Conservation (phyloP, 768 basidiomycete genomes). For the Rhodocollybia butyracea region DNA sequence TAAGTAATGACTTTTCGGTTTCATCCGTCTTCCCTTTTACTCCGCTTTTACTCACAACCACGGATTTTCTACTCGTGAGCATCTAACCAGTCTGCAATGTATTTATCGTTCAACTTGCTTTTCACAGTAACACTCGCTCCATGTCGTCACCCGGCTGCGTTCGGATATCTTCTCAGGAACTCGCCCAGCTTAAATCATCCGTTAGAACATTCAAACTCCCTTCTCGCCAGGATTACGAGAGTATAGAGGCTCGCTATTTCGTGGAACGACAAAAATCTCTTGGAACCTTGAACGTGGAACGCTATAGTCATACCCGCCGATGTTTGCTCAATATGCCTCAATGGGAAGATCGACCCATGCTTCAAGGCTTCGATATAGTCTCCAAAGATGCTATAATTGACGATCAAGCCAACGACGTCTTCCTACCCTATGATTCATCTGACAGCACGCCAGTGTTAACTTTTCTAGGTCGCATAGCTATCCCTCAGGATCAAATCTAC, state of each 20-base stretch:
- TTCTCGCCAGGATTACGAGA: not conserved
- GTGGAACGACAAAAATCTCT: not conserved
- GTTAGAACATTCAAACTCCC: not conserved
- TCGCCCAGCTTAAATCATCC: not conserved
- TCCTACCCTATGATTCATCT: not conserved
- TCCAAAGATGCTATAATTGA: not conserved
- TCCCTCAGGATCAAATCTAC: slow-evolving; percentile 54
- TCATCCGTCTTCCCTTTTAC: too few relatives aligned
- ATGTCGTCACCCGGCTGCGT: not conserved
- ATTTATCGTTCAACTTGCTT: not conserved
- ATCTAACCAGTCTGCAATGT: not conserved
- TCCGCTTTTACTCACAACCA: too few relatives aligned
- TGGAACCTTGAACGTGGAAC: too few relatives aligned
- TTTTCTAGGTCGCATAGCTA: slow-evolving; percentile 54
- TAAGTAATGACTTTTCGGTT: too few relatives aligned
- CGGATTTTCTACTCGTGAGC: too few relatives aligned
- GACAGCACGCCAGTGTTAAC: slow-evolving; percentile 14
- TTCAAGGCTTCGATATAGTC: not conserved
- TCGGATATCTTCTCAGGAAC: slow-evolving; percentile 1
- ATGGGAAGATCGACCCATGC: not conserved
- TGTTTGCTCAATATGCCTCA: too few relatives aligned
- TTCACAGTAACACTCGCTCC: not conserved
- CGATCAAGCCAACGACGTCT: not conserved
- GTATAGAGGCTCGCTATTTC: not conserved
- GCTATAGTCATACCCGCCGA: too few relatives aligned